Evolutionary conservation across 2,329 filamentous ascomycete genomes (phyloP).

Genomic region (Diaporthe vexans): DNA sequence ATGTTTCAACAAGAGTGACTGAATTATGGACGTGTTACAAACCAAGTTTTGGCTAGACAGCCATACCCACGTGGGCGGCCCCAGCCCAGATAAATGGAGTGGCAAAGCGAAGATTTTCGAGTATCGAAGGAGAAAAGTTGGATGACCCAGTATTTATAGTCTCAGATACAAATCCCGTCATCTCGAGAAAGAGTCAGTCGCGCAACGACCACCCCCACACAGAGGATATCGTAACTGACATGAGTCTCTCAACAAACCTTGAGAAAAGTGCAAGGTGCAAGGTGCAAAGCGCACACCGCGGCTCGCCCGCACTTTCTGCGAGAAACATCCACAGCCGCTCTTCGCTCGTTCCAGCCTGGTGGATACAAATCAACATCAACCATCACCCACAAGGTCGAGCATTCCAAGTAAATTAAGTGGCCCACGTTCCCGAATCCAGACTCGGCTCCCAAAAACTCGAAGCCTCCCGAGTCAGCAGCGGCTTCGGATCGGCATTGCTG

Average conservation of each 20-base stretch:
- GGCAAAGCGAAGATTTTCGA: neutral
- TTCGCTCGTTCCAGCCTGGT: neutral
- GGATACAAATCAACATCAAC: neutral
- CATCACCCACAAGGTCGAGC: neutral
- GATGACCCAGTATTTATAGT: neutral
- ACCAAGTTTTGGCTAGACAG: neutral
- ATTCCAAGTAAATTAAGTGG: neutral
- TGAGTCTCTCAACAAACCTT: neutral
- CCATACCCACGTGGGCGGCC: neutral
- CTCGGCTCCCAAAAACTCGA: too few species aligned
- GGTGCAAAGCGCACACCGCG: neutral
- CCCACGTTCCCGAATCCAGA: neutral
- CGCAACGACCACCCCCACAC: neutral
- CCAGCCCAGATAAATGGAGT: neutral
- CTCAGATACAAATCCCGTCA: neutral
- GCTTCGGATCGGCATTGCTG: neutral
- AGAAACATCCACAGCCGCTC: neutral
- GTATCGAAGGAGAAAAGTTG: neutral
- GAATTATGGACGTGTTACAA: neutral
- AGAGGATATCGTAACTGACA: neutral
- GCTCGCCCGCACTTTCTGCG: neutral
- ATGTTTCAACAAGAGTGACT: neutral
- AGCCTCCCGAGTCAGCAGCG: conserved; percentile 5
- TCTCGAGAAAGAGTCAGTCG: neutral
- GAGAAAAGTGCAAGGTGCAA: neutral